phyloP scores from a whole-genome alignment of 345 rosid genomes.

The Mangifera indica region DNA sequence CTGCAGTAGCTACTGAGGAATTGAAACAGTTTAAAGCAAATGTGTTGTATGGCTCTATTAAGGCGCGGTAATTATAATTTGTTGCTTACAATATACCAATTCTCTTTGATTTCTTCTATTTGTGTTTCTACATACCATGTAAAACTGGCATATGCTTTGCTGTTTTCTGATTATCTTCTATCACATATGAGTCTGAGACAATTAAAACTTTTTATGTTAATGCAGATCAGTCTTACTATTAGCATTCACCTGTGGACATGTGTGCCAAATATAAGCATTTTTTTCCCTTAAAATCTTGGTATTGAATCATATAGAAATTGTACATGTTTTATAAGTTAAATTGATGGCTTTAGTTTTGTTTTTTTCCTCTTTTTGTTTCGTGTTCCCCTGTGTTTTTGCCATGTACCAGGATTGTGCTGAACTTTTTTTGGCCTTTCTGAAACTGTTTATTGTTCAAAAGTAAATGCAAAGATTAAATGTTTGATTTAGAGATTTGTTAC shows the following conservation, averaged over 20 bases:
- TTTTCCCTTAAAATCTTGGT: background rate
- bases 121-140: background rate
- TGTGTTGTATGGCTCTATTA: constrained; percentile 29
- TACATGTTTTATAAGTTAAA: background rate
- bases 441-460: background rate
- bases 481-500: background rate
- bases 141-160: background rate
- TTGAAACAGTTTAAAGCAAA: constrained; percentile 42
- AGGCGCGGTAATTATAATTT: constrained; percentile 44
- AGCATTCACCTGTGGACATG: constrained; percentile 1
- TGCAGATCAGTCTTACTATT: constrained; percentile 7
- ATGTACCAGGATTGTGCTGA: background rate
- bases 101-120: constrained; percentile 7
- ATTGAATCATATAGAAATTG: background rate
- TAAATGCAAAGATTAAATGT: background rate
- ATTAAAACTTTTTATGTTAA: constrained; percentile 14
- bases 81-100: background rate
- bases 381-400: background rate
- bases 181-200: background rate
- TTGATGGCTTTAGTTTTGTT: background rate
- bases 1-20: constrained; percentile 44
- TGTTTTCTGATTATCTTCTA: constrained; percentile 5
- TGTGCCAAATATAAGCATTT: background rate
- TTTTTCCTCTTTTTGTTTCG: background rate
- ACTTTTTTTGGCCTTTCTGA: background rate